phyloP scores from a whole-genome alignment of 371 early-diverging fungal species.

The Zopfochytrium polystomum region DNA sequence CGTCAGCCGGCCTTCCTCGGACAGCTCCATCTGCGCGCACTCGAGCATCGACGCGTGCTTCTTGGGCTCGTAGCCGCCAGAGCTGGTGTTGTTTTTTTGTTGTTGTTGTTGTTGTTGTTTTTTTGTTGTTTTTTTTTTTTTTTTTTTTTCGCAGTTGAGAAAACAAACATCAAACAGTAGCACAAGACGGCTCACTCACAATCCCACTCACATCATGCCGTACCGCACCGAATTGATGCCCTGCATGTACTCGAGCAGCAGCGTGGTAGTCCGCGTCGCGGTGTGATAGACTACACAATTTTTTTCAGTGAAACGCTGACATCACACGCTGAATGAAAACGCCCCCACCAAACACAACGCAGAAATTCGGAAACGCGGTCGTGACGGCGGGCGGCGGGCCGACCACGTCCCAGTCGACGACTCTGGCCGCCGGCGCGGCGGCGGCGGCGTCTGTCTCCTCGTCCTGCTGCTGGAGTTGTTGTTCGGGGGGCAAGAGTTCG shows the following conservation, averaged over 20 bases:
- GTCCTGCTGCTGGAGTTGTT: not conserved
- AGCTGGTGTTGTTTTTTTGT: no score
- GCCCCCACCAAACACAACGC: constrained; percentile 57
- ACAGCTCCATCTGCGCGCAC: constrained; percentile 58
- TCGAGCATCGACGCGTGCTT: constrained; percentile 57
- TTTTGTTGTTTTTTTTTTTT: no score
- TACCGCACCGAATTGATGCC: constrained; percentile 48
- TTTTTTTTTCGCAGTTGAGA: no score
- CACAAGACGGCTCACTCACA: not conserved
- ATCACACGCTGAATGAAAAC: constrained; percentile 42
- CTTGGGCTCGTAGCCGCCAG: constrained; percentile 56
- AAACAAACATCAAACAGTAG: constrained; percentile 10
- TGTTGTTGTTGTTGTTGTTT: no score
- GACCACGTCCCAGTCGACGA: no score
- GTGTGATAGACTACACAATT: constrained; percentile 25
- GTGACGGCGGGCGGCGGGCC: no score
- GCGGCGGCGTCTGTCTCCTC: no score
- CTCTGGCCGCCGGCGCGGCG: no score
- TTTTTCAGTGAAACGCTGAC: constrained; percentile 31
- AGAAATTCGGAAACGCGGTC: constrained; percentile 29
- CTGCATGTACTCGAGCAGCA: constrained; percentile 62
- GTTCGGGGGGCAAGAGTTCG: not conserved
- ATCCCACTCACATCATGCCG: not conserved
- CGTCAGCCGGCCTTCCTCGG: constrained; percentile 61
- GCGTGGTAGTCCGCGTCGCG: constrained; percentile 47